Percentiles rank a stretch among this genome's conserved stretches.
phyloP scores from a whole-genome alignment of 139 green algal species.

The Cymbomonas tetramitiformis region DNA sequence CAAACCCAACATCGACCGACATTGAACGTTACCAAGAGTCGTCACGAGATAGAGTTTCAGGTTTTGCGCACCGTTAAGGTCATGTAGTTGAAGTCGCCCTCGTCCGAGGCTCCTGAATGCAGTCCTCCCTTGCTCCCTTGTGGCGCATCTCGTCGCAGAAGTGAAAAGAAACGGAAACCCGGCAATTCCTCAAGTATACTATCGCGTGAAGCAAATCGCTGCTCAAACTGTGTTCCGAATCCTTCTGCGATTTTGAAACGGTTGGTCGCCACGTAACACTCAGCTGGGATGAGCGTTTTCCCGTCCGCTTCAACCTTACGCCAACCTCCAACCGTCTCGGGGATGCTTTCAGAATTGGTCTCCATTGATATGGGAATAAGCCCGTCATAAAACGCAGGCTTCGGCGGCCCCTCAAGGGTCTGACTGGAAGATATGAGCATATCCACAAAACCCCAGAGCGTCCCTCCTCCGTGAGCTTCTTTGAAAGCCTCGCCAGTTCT shows the following conservation, averaged over 20 bases:
- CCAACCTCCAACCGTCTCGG: constrained; percentile 16
- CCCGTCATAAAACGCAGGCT: constrained; percentile 24
- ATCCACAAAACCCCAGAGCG: constrained; percentile 23
- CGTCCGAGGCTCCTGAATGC: neutral
- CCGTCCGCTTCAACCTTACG: constrained; percentile 18
- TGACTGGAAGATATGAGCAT: constrained; percentile 22
- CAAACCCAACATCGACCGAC: too few relatives aligned
- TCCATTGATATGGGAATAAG: neutral
- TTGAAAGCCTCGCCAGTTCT: constrained; percentile 27
- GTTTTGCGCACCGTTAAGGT: constrained; percentile 19
- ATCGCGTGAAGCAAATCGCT: constrained; percentile 16
- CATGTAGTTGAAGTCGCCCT: constrained; percentile 25
- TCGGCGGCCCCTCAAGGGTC: constrained; percentile 22
- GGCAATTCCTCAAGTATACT: constrained; percentile 6
- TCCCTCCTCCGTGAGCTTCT: constrained; percentile 29
- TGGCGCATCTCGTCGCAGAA: constrained; percentile 15
- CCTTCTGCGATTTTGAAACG: constrained; percentile 14
- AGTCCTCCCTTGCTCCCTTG: too few relatives aligned
- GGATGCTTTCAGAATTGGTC: neutral
- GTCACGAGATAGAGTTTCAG: too few relatives aligned
- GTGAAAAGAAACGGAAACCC: constrained; percentile 11
- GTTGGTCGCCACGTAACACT: constrained; percentile 21
- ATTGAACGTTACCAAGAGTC: too few relatives aligned
- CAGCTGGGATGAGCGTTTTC: constrained; percentile 11
- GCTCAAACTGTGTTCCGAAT: constrained; percentile 17